phyloP scores from a whole-genome alignment of 805 yeast species.

The Barnettozyma sucrosica region DNA sequence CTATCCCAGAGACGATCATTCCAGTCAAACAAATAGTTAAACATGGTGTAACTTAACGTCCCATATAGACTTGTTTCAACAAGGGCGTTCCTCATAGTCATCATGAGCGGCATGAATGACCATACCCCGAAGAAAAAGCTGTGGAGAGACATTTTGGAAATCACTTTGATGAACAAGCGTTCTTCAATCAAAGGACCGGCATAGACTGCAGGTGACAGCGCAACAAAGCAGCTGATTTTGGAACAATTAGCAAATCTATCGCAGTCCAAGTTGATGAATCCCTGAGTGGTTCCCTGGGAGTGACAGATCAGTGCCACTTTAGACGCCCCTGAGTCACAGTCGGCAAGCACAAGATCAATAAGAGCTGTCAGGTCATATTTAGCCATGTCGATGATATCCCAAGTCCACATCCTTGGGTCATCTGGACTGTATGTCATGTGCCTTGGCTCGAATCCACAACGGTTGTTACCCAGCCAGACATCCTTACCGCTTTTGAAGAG shows the following conservation, averaged over 20 bases:
- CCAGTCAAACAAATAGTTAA: slow-evolving; percentile 87
- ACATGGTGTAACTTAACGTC: slow-evolving; percentile 68
- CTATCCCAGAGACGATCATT: slow-evolving; percentile 71
- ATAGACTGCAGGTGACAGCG: slow-evolving; percentile 87
- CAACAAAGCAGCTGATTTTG: slow-evolving; percentile 62
- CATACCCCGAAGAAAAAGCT: slow-evolving; percentile 65
- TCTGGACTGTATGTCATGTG: slow-evolving; percentile 44
- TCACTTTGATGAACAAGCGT: slow-evolving; percentile 54
- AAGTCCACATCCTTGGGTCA: slow-evolving; percentile 73
- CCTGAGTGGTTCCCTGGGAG: slow-evolving; percentile 91
- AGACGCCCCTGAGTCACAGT: slow-evolving; percentile 28
- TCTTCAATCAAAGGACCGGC: slow-evolving; percentile 73
- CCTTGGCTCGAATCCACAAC: slow-evolving; percentile 77
- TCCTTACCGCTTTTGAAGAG: slow-evolving; percentile 58
- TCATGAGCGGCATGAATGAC: slow-evolving; percentile 75
- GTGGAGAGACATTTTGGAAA: slow-evolving; percentile 45
- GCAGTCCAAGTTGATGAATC: slow-evolving; percentile 59
- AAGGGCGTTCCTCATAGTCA: slow-evolving; percentile 45
- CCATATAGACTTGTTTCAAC: slow-evolving; percentile 53
- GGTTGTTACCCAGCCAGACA: slow-evolving; percentile 87
- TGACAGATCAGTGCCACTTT: slow-evolving; percentile 70
- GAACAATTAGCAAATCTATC: slow-evolving; percentile 41
- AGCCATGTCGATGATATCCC: slow-evolving; percentile 88
- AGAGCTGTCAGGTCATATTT: slow-evolving; percentile 70
- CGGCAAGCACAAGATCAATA: slow-evolving; percentile 50